Evolutionary conservation across 75 land plant species (phyloP).

Genomic region (Chamaecyparis obtusa): DNA sequence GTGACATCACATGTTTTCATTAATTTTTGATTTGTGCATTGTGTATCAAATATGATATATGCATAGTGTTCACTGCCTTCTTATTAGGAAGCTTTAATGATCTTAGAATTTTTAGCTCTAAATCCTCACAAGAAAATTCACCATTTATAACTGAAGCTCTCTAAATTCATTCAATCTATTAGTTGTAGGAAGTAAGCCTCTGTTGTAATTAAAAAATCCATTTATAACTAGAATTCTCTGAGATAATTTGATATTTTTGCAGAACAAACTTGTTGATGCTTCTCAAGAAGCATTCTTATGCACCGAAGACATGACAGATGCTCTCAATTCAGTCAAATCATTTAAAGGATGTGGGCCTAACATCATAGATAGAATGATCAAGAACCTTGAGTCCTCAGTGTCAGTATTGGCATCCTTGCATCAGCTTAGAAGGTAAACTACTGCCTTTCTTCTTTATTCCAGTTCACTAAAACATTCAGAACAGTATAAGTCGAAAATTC

Average conservation of each 20-base stretch:
- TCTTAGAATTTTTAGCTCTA: not conserved
- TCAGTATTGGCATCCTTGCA: constrained; percentile 17
- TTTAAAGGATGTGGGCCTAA: constrained; percentile 44
- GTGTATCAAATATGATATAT: not conserved
- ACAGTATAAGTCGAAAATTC: not conserved
- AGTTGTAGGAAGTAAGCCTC: not conserved
- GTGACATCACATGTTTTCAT: not conserved
- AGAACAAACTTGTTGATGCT: constrained; percentile 32
- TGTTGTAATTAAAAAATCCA: not conserved
- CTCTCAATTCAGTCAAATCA: constrained; percentile 31
- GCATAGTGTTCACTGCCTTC: not conserved
- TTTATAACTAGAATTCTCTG: not conserved
- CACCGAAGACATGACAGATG: constrained; percentile 47
- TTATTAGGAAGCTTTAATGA: not conserved
- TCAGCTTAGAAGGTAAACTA: constrained; percentile 23
- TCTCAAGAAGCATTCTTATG: constrained; percentile 23
- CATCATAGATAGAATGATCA: constrained; percentile 36
- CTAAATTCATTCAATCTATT: not conserved
- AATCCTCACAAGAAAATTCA: not conserved
- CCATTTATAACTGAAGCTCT: not conserved
- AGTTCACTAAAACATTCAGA: not conserved
- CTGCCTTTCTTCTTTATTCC: not conserved
- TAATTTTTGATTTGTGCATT: not conserved
- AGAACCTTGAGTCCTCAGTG: constrained; percentile 31
- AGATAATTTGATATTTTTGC: not conserved